Percentiles rank a stretch among this genome's conserved stretches.
These are phyloP conservation scores for Solanum corneliomulleri DNA, from an alignment of 257 asterid species.

Conservation along the genomic window DNA sequence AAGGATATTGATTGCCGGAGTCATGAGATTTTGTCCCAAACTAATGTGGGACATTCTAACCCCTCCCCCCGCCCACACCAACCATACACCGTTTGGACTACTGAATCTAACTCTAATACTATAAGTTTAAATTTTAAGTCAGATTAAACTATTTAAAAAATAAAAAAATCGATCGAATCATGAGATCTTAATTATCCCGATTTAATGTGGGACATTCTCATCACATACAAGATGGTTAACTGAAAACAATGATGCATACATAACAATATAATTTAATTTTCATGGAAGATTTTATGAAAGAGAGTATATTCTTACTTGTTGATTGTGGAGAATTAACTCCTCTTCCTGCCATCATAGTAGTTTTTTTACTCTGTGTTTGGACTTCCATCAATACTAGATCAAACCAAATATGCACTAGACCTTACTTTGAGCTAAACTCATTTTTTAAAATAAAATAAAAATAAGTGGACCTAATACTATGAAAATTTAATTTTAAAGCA, in stretches of 20 bases:
- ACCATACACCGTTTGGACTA: background rate
- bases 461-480: background rate
- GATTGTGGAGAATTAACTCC: background rate
- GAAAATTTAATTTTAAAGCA: background rate
- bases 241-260: background rate
- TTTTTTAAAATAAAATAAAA: no score
- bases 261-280: background rate
- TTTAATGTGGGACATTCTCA: background rate
- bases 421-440: background rate
- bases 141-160: no score
- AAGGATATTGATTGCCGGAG: background rate
- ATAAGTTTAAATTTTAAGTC: no score
- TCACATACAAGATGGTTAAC: background rate
- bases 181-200: no score
- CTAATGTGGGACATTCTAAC: background rate
- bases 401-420: background rate
- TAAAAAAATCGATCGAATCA: fast-evolving
- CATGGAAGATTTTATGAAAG: background rate
- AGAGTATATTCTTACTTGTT: background rate
- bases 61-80: no score
- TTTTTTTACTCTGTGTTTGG: background rate
- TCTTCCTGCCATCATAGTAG: background rate
- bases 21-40: background rate
- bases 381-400: background rate
- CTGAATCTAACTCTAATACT: background rate